These are phyloP conservation scores for Beauveria scarabaeidicola DNA, from an alignment of 2,329 filamentous ascomycete species.

Conservation along the genomic window DNA sequence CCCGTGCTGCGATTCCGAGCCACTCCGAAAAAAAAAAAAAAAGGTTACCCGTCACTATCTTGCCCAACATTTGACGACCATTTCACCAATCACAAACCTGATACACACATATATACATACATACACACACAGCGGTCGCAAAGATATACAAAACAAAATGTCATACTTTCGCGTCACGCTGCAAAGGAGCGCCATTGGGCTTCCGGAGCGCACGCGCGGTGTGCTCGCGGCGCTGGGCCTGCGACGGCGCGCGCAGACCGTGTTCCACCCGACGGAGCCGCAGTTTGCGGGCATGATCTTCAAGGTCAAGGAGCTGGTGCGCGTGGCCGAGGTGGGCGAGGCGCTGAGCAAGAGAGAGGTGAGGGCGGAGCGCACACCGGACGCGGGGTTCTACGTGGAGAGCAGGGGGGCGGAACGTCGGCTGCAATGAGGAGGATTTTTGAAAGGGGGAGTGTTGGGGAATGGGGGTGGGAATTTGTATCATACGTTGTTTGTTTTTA, in stretches of 20 bases:
- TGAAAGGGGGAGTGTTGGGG: neutral
- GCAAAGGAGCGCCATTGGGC: slow-evolving; percentile 79
- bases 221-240: slow-evolving; percentile 81
- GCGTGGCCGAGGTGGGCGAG: slow-evolving; percentile 67
- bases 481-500: neutral
- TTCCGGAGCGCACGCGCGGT: slow-evolving; percentile 69
- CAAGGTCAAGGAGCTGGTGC: slow-evolving; percentile 86
- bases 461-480: neutral
- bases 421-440: neutral
- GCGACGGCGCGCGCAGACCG: slow-evolving; percentile 73
- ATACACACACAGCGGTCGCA: neutral
- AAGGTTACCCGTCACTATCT: too few relatives aligned
- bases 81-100: neutral
- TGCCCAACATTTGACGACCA: neutral
- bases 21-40: neutral
- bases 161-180: slow-evolving; percentile 87
- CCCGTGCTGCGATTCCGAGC: too few relatives aligned
- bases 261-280: slow-evolving; percentile 77
- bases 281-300: slow-evolving; percentile 86
- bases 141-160: slow-evolving; percentile 37
- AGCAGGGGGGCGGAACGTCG: slow-evolving; percentile 26
- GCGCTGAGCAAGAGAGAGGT: slow-evolving; percentile 59
- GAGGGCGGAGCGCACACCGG: slow-evolving; percentile 62
- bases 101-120: neutral
- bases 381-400: slow-evolving; percentile 75